Evolutionary conservation across 1,284 basidiomycete species (phyloP).

Genomic region (Trichosporon sp.): DNA sequence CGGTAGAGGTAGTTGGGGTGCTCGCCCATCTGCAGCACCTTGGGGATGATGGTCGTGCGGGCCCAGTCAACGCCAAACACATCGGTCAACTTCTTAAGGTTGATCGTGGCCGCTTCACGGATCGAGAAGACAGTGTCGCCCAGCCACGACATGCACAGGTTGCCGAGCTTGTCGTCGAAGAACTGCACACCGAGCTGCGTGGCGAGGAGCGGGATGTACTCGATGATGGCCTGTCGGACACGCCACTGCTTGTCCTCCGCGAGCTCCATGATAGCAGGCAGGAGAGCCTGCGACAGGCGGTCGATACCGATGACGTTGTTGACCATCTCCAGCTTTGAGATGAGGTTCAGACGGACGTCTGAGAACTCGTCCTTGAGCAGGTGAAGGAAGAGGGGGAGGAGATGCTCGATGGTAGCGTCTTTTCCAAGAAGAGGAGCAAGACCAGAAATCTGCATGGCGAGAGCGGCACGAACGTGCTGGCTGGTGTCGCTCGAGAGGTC

Average conservation of each 20-base stretch:
- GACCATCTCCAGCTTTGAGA: constrained; percentile 96
- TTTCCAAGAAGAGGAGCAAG: constrained; percentile 91
- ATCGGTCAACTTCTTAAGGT: constrained; percentile 94
- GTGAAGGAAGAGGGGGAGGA: constrained; percentile 94
- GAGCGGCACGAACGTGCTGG: constrained; percentile 93
- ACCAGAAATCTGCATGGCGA: constrained; percentile 96
- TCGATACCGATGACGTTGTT: constrained; percentile 97
- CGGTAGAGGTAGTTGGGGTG: constrained; percentile 97
- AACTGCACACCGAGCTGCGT: constrained; percentile 94
- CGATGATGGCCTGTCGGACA: constrained; percentile 98
- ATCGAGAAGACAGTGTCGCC: constrained; percentile 99
- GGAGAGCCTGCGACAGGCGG: constrained; percentile 85
- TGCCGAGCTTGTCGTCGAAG: constrained; percentile 96
- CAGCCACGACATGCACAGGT: constrained; percentile 98
- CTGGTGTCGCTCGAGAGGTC: constrained; percentile 90
- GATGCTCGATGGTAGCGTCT: constrained; percentile 90
- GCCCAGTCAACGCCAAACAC: constrained; percentile 99
- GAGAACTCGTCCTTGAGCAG: constrained; percentile 98
- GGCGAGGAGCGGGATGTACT: constrained; percentile 94
- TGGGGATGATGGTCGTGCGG: constrained; percentile 86
- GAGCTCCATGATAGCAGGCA: constrained; percentile 95
- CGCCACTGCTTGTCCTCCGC: constrained; percentile 99
- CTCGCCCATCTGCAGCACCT: constrained; percentile 94
- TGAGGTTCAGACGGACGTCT: constrained; percentile 95
- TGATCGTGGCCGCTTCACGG: constrained; percentile 93